phyloP scores from a whole-genome alignment of 176 grass and related monocot species.

The Aegilops bicornis region DNA sequence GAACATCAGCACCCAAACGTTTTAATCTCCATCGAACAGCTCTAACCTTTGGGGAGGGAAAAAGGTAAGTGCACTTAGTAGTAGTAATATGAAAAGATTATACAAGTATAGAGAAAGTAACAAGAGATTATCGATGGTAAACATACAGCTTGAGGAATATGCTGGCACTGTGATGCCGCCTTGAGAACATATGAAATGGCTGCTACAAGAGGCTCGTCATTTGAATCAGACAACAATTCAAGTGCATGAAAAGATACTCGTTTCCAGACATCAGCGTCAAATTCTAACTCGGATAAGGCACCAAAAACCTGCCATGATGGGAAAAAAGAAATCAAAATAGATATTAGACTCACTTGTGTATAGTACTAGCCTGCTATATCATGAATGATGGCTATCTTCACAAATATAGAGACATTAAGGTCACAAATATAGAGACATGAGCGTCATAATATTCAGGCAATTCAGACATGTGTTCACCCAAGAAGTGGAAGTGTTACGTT shows the following conservation, averaged over 20 bases:
- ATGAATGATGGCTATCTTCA: constrained; percentile 22
- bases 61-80: constrained; percentile 14
- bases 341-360: constrained; percentile 17
- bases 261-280: constrained; percentile 64
- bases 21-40: constrained; percentile 73
- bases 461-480: constrained; percentile 7
- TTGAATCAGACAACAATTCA: constrained; percentile 70
- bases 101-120: constrained; percentile 23
- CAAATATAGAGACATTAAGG: constrained; percentile 21
- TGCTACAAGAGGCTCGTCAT: constrained; percentile 61
- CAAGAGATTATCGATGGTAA: constrained; percentile 28
- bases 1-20: constrained; percentile 70
- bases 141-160: constrained; percentile 78
- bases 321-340: constrained; percentile 8
- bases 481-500: constrained; percentile 3
- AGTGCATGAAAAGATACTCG: constrained; percentile 58
- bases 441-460: constrained; percentile 1
- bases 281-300: constrained; percentile 70
- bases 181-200: constrained; percentile 76
- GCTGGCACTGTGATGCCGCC: constrained; percentile 70
- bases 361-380: background rate
- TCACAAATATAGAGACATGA: constrained; percentile 17
- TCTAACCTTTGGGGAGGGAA: constrained; percentile 42
- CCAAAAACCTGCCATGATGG: constrained; percentile 61
- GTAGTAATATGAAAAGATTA: constrained; percentile 15